Percentiles rank a stretch among this genome's conserved stretches.
These are phyloP conservation scores for Coriaria nepalensis DNA, from an alignment of 306 rosid genomes.

Conservation along the genomic window DNA sequence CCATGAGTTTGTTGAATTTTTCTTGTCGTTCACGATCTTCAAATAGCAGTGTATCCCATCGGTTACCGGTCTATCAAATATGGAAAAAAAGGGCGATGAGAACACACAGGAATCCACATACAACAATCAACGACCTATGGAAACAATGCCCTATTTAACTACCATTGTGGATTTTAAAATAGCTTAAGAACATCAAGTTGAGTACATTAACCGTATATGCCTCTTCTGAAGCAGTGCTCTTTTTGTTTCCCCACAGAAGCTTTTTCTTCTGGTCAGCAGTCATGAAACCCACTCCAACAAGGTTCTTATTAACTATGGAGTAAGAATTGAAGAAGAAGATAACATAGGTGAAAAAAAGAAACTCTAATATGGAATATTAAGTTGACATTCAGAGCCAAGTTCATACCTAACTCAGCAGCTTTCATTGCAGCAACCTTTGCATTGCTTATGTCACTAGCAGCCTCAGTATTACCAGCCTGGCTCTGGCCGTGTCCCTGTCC, in stretches of 20 bases:
- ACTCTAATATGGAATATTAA: too few relatives aligned
- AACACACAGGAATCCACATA: slow-evolving; percentile 4
- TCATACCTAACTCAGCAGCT: slow-evolving; percentile 90
- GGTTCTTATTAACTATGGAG: slow-evolving; percentile 64
- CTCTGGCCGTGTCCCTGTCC: slow-evolving; percentile 20
- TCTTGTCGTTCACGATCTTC: slow-evolving; percentile 84
- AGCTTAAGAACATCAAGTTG: too few relatives aligned
- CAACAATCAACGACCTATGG: neutral
- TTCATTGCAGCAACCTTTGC: slow-evolving; percentile 91
- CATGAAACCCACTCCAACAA: slow-evolving; percentile 56
- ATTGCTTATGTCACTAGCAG: slow-evolving; percentile 44
- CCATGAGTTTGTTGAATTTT: slow-evolving; percentile 99
- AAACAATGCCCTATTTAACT: too few relatives aligned
- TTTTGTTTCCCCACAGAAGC: slow-evolving; percentile 89
- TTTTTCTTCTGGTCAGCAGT: slow-evolving; percentile 97
- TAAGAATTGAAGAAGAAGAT: too few relatives aligned
- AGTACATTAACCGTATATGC: slow-evolving; percentile 23
- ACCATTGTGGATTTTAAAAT: too few relatives aligned
- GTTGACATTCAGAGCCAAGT: neutral
- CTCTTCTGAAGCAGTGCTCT: slow-evolving; percentile 58
- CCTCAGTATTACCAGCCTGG: slow-evolving; percentile 33
- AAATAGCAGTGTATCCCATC: slow-evolving; percentile 67
- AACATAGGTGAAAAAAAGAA: too few relatives aligned
- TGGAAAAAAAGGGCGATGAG: slow-evolving; percentile 3
- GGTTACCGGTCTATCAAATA: slow-evolving; percentile 57